These are phyloP conservation scores for Cladorrhinum sp. DNA, from an alignment of 2,329 filamentous ascomycete species.

Conservation along the genomic window DNA sequence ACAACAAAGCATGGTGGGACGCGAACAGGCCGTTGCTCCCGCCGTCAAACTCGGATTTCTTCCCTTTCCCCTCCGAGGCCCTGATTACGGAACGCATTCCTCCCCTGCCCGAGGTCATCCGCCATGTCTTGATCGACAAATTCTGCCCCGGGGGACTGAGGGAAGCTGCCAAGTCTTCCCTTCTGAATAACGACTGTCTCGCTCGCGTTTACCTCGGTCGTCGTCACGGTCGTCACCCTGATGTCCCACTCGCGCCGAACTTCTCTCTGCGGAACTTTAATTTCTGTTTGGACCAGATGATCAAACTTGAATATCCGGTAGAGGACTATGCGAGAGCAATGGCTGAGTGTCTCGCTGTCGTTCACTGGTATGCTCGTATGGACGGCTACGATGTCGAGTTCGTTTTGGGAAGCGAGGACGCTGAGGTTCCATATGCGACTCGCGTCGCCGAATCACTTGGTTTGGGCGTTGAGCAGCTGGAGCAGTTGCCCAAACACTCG, in stretches of 20 bases:
- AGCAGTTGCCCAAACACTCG: constrained; percentile 1
- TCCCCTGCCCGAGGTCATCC: constrained; percentile 26
- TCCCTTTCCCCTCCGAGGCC: constrained; percentile 21
- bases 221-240: background rate
- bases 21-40: background rate
- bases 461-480: constrained; percentile 1
- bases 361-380: constrained; percentile 32
- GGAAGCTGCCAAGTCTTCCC: background rate
- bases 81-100: constrained; percentile 28
- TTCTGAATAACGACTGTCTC: constrained; percentile 8
- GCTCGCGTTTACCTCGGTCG: constrained; percentile 12
- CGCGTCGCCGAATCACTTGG: constrained; percentile 1
- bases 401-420: constrained; percentile 27
- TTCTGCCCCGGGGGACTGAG: constrained; percentile 7
- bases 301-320: constrained; percentile 25
- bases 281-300: constrained; percentile 31
- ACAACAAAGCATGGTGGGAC: constrained; percentile 12
- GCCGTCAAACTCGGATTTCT: background rate
- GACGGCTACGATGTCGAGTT: constrained; percentile 35
- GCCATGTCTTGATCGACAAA: constrained; percentile 21
- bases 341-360: constrained; percentile 29
- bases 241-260: constrained; percentile 1
- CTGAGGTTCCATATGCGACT: constrained; percentile 1
- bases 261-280: constrained; percentile 34
- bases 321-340: constrained; percentile 24